These are phyloP conservation scores for Dothiorella sarmentorum DNA, from an alignment of 2,329 filamentous ascomycete species.

Conservation along the genomic window DNA sequence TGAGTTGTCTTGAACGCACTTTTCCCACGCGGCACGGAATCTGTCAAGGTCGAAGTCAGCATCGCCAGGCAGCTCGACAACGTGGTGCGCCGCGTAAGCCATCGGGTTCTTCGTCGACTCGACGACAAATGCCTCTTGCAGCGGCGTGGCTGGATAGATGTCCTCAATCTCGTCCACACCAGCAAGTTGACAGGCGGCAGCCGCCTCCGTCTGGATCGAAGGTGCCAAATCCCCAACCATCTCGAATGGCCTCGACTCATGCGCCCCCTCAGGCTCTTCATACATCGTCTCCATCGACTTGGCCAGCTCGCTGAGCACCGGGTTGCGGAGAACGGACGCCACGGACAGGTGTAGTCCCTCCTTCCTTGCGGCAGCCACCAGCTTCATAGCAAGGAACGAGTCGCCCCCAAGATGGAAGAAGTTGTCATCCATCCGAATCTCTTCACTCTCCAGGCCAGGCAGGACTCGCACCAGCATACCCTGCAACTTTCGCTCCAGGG, in stretches of 20 bases:
- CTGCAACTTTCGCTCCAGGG: background rate
- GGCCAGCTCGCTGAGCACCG: constrained; percentile 47
- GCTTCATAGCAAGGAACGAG: constrained; percentile 59
- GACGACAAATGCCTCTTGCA: constrained; percentile 46
- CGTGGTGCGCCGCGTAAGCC: constrained; percentile 48
- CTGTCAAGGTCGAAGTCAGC: constrained; percentile 40
- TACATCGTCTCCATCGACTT: background rate
- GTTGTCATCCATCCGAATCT: constrained; percentile 54
- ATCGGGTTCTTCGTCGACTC: constrained; percentile 47
- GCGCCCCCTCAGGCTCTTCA: constrained; percentile 20
- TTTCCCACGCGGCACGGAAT: constrained; percentile 48
- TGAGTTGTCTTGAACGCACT: constrained; percentile 41
- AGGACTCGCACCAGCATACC: constrained; percentile 1
- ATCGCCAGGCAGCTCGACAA: constrained; percentile 38
- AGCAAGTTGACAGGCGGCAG: constrained; percentile 36
- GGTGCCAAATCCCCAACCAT: constrained; percentile 26
- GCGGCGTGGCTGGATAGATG: constrained; percentile 40
- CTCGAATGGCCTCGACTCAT: constrained; percentile 24
- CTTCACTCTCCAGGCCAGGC: constrained; percentile 20
- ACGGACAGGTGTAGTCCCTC: constrained; percentile 52
- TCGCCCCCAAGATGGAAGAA: constrained; percentile 63
- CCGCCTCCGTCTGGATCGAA: constrained; percentile 30
- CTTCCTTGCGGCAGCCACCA: constrained; percentile 53
- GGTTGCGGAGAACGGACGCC: constrained; percentile 53
- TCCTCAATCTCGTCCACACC: constrained; percentile 38